phyloP scores from a whole-genome alignment of 2,329 filamentous ascomycete genomes.

The Fonsecaea pedrosoi region DNA sequence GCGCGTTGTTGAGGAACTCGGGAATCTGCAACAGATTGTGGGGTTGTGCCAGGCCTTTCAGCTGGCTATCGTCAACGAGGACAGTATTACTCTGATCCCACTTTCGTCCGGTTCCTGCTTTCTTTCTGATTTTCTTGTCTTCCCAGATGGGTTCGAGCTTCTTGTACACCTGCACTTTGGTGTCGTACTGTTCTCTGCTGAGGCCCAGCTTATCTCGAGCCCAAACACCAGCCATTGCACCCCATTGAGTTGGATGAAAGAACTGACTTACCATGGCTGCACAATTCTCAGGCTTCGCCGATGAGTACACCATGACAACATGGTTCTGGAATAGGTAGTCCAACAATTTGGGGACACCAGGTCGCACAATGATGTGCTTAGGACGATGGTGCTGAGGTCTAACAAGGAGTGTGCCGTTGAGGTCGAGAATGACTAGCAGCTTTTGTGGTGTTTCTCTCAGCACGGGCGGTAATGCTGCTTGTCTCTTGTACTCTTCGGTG shows the following conservation, averaged over 20 bases:
- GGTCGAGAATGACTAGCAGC: constrained; percentile 84
- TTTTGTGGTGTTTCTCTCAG: constrained; percentile 59
- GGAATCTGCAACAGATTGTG: constrained; percentile 81
- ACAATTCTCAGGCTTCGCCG: constrained; percentile 77
- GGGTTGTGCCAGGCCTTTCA: constrained; percentile 84
- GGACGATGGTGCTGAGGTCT: constrained; percentile 62
- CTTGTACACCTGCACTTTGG: constrained; percentile 88
- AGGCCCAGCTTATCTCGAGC: constrained; percentile 78
- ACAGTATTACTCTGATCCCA: constrained; percentile 90
- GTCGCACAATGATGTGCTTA: constrained; percentile 68
- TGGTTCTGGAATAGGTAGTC: constrained; percentile 76
- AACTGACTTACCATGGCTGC: constrained; percentile 65
- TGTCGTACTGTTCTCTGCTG: constrained; percentile 66
- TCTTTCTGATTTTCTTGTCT: constrained; percentile 53
- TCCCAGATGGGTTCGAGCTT: constrained; percentile 76
- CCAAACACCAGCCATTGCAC: constrained; percentile 73
- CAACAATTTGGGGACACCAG: constrained; percentile 72
- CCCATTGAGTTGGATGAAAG: constrained; percentile 65
- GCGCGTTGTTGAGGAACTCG: constrained; percentile 65
- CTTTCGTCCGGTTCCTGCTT: constrained; percentile 42
- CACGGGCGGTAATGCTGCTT: constrained; percentile 56
- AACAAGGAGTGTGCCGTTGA: constrained; percentile 88
- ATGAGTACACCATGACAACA: constrained; percentile 88
- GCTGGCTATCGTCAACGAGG: constrained; percentile 80
- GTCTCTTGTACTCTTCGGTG: constrained; percentile 65